Evolutionary conservation across 169 alveolate genomes (phyloP), one percentile per base, ranked within the genome.

Genomic region (Theileria equi): DNA sequence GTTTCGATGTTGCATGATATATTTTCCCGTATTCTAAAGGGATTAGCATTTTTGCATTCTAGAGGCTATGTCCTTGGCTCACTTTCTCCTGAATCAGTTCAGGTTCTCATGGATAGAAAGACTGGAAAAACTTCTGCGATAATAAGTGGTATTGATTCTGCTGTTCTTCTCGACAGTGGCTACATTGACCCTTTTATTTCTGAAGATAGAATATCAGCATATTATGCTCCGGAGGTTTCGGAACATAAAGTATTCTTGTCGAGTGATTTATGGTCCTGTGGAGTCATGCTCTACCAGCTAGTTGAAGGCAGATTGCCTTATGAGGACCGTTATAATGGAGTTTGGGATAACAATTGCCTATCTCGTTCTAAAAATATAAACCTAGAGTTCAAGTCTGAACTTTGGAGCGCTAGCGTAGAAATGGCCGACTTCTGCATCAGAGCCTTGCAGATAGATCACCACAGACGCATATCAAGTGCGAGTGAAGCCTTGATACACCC

Each of bases 401-500:
- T 50, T 45, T 85, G 91, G 91, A 34, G 50, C n/a, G 38, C 59
- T 45, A 29, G 61, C 26, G 85, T 84, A 10, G 77, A 72, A n/a
- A 64, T 81, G 67, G 49, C 44, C 43, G 92, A 86, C 52, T 71
- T 86, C 59, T 86, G 92, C 60, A 47, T 81, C 34, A 31, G 74
- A 32, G 70, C 78, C 36, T 69, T 69, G 63, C 72, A 80, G 26
- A 76, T 57, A 5, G 72, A 74, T 38, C 88, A 66, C 2, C 19
- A 29, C 34, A 59, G 64, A n/a, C 59, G 84, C 32, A 71, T 83
- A 28, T 52, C 81, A 26, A 65, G 82, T 23, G 92, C 89, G 8
- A 48, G 68, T 54, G 92, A 86, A 47, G 92, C 90, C n/a, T 54
- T 86, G 16, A 86, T 86, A n/a, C 92, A 86, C 65, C 77, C 67